Evolutionary conservation across 2,329 filamentous ascomycete genomes (phyloP).

Genomic region (Claviceps quebecensis): DNA sequence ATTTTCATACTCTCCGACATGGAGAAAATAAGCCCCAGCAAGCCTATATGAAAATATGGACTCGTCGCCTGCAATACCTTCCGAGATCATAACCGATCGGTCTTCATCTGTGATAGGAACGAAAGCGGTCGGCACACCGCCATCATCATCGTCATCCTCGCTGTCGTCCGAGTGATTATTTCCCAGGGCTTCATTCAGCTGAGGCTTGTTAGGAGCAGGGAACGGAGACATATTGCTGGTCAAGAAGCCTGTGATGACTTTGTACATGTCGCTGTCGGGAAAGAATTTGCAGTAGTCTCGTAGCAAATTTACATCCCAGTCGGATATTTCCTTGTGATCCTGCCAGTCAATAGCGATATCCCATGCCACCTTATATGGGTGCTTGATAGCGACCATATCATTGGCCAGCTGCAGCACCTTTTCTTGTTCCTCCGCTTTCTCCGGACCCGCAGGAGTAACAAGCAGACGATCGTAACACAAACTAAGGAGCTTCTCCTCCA

Average conservation of each 20-base stretch:
- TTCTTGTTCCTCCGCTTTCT: slow-evolving; percentile 57
- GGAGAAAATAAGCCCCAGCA: slow-evolving; percentile 69
- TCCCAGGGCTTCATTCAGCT: slow-evolving; percentile 10
- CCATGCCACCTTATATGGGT: slow-evolving; percentile 83
- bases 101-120: slow-evolving; percentile 60
- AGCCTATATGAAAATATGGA: slow-evolving; percentile 76
- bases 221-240: slow-evolving; percentile 77
- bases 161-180: slow-evolving; percentile 36
- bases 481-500: slow-evolving; percentile 80
- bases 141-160: slow-evolving; percentile 46
- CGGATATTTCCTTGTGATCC: slow-evolving; percentile 58
- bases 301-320: slow-evolving; percentile 67
- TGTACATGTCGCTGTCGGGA: slow-evolving; percentile 67
- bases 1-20: slow-evolving; percentile 72
- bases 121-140: slow-evolving; percentile 37
- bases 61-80: slow-evolving; percentile 50
- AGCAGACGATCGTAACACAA: slow-evolving; percentile 67
- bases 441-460: slow-evolving; percentile 45
- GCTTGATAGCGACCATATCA: slow-evolving; percentile 93
- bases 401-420: slow-evolving; percentile 65
- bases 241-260: slow-evolving; percentile 70
- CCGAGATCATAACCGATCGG: slow-evolving; percentile 65
- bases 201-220: slow-evolving; percentile 25
- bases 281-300: slow-evolving; percentile 74
- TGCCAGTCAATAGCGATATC: slow-evolving; percentile 81